A percentile compares a stretch with the other conserved stretches of the same genome.
Conservation (phyloP, 2,329 filamentous ascomycete genomes). For the Gliomastix tumulicola region DNA sequence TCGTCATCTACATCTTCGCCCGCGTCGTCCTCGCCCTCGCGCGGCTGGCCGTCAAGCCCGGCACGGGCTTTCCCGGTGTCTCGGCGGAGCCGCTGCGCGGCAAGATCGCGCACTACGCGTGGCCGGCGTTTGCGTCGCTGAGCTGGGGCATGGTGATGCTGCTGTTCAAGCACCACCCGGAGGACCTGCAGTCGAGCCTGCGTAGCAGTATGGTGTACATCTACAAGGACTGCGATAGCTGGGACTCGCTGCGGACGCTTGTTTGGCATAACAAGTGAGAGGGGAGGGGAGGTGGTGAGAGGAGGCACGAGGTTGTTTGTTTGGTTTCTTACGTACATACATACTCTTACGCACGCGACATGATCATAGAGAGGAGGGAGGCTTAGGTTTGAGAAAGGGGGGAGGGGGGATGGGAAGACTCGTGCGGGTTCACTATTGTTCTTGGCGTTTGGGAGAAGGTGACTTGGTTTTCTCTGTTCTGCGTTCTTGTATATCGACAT, state of each 20-base stretch:
- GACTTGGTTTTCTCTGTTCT: too few species aligned
- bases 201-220: conserved; percentile 97
- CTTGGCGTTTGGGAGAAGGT: too few species aligned
- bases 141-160: conserved; percentile 97
- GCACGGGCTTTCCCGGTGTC: conserved; percentile 39
- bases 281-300: background rate
- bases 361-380: too few species aligned
- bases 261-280: conserved; percentile 81
- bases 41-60: conserved; percentile 69
- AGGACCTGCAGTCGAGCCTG: conserved; percentile 84
- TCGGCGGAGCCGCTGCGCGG: conserved; percentile 39
- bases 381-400: too few species aligned
- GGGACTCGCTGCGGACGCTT: conserved; percentile 80
- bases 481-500: too few species aligned
- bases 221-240: conserved; percentile 82
- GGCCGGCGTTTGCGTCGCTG: conserved; percentile 85
- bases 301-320: background rate
- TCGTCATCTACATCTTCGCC: conserved; percentile 96
- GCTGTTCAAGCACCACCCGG: conserved; percentile 85
- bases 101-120: conserved; percentile 63
- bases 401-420: too few species aligned
- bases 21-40: conserved; percentile 80
- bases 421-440: too few species aligned
- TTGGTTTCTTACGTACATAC: too few species aligned
- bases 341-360: too few species aligned